Base-by-base conservation (phyloP, 2,329 filamentous ascomycete species). In the Sarocladium brachiariae region DNA sequence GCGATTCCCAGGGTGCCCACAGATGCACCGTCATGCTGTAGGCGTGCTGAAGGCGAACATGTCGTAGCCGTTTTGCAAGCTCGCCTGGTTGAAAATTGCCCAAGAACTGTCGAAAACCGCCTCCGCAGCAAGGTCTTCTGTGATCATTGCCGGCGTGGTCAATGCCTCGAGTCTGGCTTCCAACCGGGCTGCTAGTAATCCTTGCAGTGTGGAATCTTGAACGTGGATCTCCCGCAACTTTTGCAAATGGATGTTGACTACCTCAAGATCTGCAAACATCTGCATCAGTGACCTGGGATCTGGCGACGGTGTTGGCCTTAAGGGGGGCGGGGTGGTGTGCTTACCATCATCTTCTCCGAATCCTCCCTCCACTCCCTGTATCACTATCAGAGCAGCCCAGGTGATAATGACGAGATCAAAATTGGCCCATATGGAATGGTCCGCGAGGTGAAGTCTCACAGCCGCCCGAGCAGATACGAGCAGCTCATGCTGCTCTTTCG, bases 391-490 rank as follows among this genome's bases (percentile, higher is more conserved):
- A 2, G 69, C 68, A 5, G 70, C 69, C 69, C 69, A 71, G 0
- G 69, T 70, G 48, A 72, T 72, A 55, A 72, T 68, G 18, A 71
- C 63, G 1, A 72, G 57, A 37, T 72, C 70, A 64, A 67, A 72
- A 39, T 72, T 72, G 3, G 67, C 64, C 70, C 69, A 72, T 50
- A 72, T 72, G 1, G 65, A 63, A 19, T 64, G 57, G 49, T 72
- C 70, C n/a, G 65, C 59, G 3, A 65, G 60, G 38, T 71, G 69
- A 2, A 72, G 55, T 51, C 65, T 67, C 16, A 72, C 56, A 0
- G 70, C 65, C 1, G 69, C 67, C 13, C 69, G 59, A 2, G 70
- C 69, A 2, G 69, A 72, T 2, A 71, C 59, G 0, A 72, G 55
- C 13, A 72, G 58, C 52, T 71, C 70, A 24, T 69, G 65, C 45